phyloP scores from a whole-genome alignment of 139 green algal genomes.

The Chlorokybus atmophyticus region DNA sequence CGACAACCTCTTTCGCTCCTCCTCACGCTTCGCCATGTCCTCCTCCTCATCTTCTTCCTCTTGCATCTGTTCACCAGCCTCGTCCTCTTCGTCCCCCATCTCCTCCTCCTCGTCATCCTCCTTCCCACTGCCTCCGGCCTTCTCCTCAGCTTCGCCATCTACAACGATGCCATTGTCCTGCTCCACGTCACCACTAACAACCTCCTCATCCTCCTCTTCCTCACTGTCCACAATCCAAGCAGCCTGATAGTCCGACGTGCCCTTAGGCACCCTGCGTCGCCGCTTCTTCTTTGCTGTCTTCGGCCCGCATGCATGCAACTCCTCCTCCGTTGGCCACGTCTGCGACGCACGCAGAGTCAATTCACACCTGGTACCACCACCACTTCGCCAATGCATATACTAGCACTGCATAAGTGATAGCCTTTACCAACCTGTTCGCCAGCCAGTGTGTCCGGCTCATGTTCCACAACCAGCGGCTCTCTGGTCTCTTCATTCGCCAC shows the following conservation, averaged over 20 bases:
- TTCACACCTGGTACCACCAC: not conserved
- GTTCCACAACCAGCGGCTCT: constrained; percentile 15
- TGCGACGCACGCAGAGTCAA: constrained; percentile 26
- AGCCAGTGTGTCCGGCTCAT: constrained; percentile 16
- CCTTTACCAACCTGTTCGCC: constrained; percentile 26
- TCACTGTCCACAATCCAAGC: constrained; percentile 25
- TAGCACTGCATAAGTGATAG: too few species aligned
- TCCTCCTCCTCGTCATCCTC: not conserved
- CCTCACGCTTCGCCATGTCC: constrained; percentile 8
- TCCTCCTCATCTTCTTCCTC: constrained; percentile 22
- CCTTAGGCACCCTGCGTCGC: constrained; percentile 46
- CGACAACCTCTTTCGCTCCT: constrained; percentile 19
- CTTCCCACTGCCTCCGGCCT: not conserved
- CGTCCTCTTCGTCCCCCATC: not conserved
- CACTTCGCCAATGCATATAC: too few species aligned
- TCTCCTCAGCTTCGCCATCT: constrained; percentile 4
- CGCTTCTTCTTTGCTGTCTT: constrained; percentile 21
- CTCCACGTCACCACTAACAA: constrained; percentile 5
- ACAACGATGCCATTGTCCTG: constrained; percentile 20
- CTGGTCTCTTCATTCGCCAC: not conserved
- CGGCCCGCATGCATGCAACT: constrained; percentile 38
- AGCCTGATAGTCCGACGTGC: constrained; percentile 71
- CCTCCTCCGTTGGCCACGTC: constrained; percentile 84
- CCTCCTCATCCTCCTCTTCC: constrained; percentile 33
- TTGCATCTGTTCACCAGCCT: constrained; percentile 26